phyloP scores from a whole-genome alignment of 1,284 basidiomycete species.

The Sanghuangporus weigelae region DNA sequence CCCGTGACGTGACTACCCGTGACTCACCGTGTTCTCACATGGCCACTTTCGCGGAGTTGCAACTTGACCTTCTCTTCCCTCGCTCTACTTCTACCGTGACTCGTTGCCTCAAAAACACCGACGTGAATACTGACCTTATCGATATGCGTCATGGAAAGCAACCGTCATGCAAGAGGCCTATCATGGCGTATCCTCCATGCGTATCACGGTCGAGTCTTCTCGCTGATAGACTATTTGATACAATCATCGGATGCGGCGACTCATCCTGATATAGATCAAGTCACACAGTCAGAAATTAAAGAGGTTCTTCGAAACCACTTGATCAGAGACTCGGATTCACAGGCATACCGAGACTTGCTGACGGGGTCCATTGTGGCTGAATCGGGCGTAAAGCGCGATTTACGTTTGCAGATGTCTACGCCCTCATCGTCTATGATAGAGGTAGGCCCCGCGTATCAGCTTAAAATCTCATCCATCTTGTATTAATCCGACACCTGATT shows the following conservation, averaged over 20 bases:
- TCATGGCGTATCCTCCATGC: slow-evolving; percentile 7
- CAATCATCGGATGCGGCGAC: neutral
- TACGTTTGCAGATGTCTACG: slow-evolving; percentile 25
- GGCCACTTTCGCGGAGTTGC: neutral
- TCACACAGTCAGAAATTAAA: neutral
- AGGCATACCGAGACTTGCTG: slow-evolving; percentile 37
- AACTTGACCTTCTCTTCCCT: neutral
- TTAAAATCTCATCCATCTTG: neutral
- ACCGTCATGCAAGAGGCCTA: neutral
- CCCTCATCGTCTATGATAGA: slow-evolving; percentile 51
- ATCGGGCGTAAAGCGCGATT: slow-evolving; percentile 14
- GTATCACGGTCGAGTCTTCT: slow-evolving; percentile 9
- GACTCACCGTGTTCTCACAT: neutral
- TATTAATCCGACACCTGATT: neutral
- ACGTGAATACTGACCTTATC: too few relatives aligned
- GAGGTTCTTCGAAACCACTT: slow-evolving; percentile 10
- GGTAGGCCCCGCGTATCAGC: slow-evolving; percentile 30
- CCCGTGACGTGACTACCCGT: neutral
- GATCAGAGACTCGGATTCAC: slow-evolving; percentile 30
- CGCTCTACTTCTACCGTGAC: neutral
- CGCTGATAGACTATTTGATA: slow-evolving; percentile 9
- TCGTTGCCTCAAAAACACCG: neutral
- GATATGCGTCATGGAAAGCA: neutral
- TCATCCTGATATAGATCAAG: neutral
- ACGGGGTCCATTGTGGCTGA: slow-evolving; percentile 40